Percentiles rank a stretch among this genome's conserved stretches.
Conservation (phyloP, 495 filamentous ascomycete species). For the Penicillium dipodomyicola region DNA sequence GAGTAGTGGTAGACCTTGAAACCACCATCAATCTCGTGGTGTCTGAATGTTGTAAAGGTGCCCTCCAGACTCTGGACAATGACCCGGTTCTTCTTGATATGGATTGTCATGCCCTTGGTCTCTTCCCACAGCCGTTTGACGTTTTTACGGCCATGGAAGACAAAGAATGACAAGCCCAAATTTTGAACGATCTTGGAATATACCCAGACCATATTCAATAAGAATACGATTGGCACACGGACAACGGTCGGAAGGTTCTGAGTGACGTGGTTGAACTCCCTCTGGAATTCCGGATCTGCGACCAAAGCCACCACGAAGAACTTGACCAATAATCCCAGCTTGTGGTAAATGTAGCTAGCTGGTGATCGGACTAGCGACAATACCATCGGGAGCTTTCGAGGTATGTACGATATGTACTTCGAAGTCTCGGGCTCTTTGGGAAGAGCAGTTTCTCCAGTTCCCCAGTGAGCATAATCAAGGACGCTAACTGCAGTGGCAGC, state of each 20-base stretch:
- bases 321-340: conserved; percentile 44
- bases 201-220: conserved; percentile 50
- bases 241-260: conserved; percentile 30
- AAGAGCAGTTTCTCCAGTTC: conserved; percentile 32
- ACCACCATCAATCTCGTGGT: conserved; percentile 35
- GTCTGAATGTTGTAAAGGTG: conserved; percentile 49
- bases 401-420: conserved; percentile 35
- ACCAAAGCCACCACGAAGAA: conserved; percentile 53
- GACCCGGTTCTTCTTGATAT: conserved; percentile 46
- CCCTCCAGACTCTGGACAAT: conserved; percentile 46
- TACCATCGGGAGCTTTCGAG: conserved; percentile 24
- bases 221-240: conserved; percentile 38
- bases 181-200: conserved; percentile 44
- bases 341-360: conserved; percentile 39
- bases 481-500: conserved; percentile 39
- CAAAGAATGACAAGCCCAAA: conserved; percentile 45
- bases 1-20: conserved; percentile 49
- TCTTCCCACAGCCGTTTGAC: conserved; percentile 46
- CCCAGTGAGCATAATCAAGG: conserved; percentile 39
- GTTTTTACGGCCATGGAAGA: conserved; percentile 47
- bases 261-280: conserved; percentile 54
- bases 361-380: conserved; percentile 31
- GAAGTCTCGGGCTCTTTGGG: conserved; percentile 32
- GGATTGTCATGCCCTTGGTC: conserved; percentile 47
- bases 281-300: conserved; percentile 59